A percentile compares a stretch with the other conserved stretches of the same genome.
These are phyloP conservation scores for Celoporthe dispersa DNA, from an alignment of 2,329 filamentous ascomycete species.

Conservation along the genomic window DNA sequence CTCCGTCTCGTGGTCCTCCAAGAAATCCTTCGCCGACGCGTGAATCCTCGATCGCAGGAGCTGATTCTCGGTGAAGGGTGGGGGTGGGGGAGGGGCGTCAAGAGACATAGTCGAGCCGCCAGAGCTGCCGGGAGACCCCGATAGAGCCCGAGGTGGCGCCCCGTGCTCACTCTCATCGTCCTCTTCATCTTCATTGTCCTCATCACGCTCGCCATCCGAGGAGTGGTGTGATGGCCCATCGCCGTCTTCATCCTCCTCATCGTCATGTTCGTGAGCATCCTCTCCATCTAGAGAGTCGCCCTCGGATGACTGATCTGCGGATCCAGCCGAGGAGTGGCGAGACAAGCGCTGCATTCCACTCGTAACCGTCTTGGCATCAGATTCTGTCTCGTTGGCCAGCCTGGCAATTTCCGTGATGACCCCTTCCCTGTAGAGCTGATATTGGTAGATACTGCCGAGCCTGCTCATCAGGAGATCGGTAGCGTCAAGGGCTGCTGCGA, in stretches of 20 bases:
- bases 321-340: conserved; percentile 37
- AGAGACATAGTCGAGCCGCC: conserved; percentile 68
- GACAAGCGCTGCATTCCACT: conserved; percentile 36
- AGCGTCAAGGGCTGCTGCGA: conserved; percentile 85
- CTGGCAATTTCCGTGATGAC: conserved; percentile 91
- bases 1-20: conserved; percentile 81
- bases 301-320: conserved; percentile 31
- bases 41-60: conserved; percentile 76
- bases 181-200: conserved; percentile 57
- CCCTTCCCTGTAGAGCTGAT: conserved; percentile 96
- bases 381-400: conserved; percentile 60
- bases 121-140: conserved; percentile 69
- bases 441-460: conserved; percentile 85
- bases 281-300: conserved; percentile 47
- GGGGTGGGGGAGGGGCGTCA: conserved; percentile 56
- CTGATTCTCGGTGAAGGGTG: conserved; percentile 49
- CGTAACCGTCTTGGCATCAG: conserved; percentile 37
- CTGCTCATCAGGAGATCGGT: conserved; percentile 86
- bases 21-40: conserved; percentile 77
- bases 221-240: conserved; percentile 44
- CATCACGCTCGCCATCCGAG: conserved; percentile 48
- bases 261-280: conserved; percentile 54
- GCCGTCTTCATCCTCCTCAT: conserved; percentile 54
- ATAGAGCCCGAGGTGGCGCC: conserved; percentile 59
- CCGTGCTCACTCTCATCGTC: conserved; percentile 56